Conservation (phyloP, 2,329 filamentous ascomycete genomes). For the Fusarium drepaniforme region DNA sequence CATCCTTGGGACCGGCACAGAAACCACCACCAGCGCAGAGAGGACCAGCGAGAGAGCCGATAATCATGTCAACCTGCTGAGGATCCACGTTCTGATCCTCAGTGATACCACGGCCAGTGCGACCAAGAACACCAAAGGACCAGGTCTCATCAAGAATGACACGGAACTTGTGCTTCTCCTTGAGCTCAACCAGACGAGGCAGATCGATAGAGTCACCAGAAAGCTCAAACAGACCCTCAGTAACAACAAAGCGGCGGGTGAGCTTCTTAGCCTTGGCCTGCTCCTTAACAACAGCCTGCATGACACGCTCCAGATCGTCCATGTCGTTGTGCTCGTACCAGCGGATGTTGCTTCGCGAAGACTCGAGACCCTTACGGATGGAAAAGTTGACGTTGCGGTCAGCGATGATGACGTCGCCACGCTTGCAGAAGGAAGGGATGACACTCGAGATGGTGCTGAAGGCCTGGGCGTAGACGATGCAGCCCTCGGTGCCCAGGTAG, state of each 20-base stretch:
- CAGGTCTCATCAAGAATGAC: conserved; percentile 97
- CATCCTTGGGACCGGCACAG: conserved; percentile 90
- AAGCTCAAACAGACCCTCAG: conserved; percentile 93
- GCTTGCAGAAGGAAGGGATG: conserved; percentile 96
- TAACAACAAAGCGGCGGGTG: conserved; percentile 94
- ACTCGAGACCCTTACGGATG: conserved; percentile 93
- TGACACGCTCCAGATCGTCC: conserved; percentile 88
- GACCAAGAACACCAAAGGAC: conserved; percentile 94
- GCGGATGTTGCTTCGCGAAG: conserved; percentile 87
- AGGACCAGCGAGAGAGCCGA: conserved; percentile 90
- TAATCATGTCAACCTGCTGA: conserved; percentile 94
- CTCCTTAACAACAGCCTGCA: conserved; percentile 88
- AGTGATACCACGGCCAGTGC: conserved; percentile 91
- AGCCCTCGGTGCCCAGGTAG: conserved; percentile 87
- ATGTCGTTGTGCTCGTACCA: conserved; percentile 99
- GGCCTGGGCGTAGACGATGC: conserved; percentile 95
- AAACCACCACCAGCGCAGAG: conserved; percentile 95
- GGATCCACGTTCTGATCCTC: conserved; percentile 98
- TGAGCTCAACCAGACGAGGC: conserved; percentile 91
- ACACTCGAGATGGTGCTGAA: conserved; percentile 98
- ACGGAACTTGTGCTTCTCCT: conserved; percentile 97
- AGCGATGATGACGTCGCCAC: conserved; percentile 96
- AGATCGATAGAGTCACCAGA: conserved; percentile 87
- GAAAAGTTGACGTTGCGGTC: conserved; percentile 95
- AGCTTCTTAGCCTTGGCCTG: conserved; percentile 86